Evolutionary conservation across 495 filamentous ascomycete species (phyloP), one percentile per base, ranked within the genome.

Genomic region (Hypomontagnella monticulosa): DNA sequence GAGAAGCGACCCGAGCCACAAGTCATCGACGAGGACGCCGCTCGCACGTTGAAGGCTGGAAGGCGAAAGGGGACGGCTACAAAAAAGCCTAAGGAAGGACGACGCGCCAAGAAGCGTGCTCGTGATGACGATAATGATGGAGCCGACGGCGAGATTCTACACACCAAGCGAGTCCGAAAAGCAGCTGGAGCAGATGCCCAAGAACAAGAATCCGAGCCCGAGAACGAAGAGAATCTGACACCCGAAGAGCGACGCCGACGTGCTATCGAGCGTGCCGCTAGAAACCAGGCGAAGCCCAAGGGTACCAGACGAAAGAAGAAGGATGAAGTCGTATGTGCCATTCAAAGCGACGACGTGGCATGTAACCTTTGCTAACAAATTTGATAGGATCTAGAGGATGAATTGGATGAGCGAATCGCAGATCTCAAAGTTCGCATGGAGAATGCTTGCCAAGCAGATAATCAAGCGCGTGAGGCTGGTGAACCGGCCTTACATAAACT

Each of bases 401-500:
- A 91, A 79, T 88, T 92, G 60, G 95, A 98, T 77, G 89, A 91
- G 18, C 89, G 93, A 66, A 96, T 99, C 65, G 92, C 93, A 44
- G 81, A 86, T 52, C 89, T 98, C 71, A 93, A 94, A 68, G 84
- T 89, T 54, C 88, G 88, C 48, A 99, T 99, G 96, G 91, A 93
- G 62, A 85, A 91, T 61, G 96, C 96, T 11, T 96, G 94, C 54
- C 84, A 92, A 74, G 85, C 87, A 51, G 96, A 99, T 75, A 91
- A 91, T 57, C 81, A 86, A 30, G 92, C 88, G 34, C 91, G 94
- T 64, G 84, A 90, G 33, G 80, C 87, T 33, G 88, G 88, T 61
- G 80, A 91, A 72, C 91, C 92, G 2, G 95, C 94, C 33, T 87
- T 92, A 66, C 89, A 96, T 77, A 99, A 99, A 76, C 86, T 99